Evolutionary conservation across 2,329 filamentous ascomycete genomes (phyloP).

Genomic region (Sclerotinia subarctica): DNA sequence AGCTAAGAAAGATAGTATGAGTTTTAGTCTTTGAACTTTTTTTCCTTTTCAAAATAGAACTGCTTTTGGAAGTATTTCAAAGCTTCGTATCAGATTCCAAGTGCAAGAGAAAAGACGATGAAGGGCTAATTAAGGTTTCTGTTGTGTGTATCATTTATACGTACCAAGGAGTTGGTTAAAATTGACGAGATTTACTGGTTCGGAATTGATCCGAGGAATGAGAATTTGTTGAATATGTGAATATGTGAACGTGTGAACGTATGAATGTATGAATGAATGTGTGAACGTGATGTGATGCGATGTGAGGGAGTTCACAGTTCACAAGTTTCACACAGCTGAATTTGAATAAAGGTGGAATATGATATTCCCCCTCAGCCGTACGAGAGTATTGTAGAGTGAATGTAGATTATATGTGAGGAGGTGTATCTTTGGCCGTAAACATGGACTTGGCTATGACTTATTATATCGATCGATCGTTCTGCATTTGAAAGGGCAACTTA

Average conservation of each 20-base stretch:
- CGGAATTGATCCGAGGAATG: constrained; percentile 16
- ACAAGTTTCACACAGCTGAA: too few species aligned
- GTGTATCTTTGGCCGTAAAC: not conserved
- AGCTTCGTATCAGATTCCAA: not conserved
- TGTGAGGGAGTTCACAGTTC: too few species aligned
- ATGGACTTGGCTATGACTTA: not conserved
- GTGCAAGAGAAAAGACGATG: not conserved
- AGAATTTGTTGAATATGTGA: constrained; percentile 4
- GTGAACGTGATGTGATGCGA: not conserved
- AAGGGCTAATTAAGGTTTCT: not conserved
- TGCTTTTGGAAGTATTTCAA: not conserved
- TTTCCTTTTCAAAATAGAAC: not conserved
- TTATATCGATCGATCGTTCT: not conserved
- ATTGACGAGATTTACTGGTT: constrained; percentile 4
- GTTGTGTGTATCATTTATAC: not conserved
- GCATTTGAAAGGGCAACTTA: not conserved
- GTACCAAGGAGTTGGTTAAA: constrained; percentile 10
- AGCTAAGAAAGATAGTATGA: constrained; percentile 3
- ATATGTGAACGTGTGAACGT: not conserved
- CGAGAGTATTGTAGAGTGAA: not conserved
- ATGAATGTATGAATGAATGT: not conserved
- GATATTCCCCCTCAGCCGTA: not conserved
- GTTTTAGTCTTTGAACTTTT: constrained; percentile 1
- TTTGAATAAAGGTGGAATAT: too few species aligned
- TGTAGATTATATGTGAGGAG: not conserved